Percentiles rank a stretch among this genome's conserved stretches.
Conservation (phyloP, 2,329 filamentous ascomycete species). For the Chrysoporthe cubensis region DNA sequence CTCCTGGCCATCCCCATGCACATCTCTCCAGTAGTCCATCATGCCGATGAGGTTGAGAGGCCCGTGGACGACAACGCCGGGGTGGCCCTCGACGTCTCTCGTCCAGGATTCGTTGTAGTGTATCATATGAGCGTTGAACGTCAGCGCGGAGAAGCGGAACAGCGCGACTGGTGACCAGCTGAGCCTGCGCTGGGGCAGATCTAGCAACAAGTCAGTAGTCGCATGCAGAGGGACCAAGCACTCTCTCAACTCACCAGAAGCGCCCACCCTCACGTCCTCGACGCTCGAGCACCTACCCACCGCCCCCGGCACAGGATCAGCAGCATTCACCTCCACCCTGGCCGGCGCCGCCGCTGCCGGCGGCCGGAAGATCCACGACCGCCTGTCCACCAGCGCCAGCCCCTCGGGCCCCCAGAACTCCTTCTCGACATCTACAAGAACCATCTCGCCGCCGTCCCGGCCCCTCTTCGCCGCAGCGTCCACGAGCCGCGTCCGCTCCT, state of each 20-base stretch:
- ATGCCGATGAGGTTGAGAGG: constrained; percentile 77
- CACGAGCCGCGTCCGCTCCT: constrained; percentile 35
- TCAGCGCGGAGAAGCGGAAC: constrained; percentile 83
- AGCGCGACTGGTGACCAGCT: constrained; percentile 57
- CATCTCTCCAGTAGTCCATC: constrained; percentile 67
- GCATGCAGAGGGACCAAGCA: neutral
- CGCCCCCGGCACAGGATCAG: neutral
- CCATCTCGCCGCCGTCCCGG: constrained; percentile 61
- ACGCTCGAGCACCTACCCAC: constrained; percentile 10
- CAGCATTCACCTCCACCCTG: constrained; percentile 4
- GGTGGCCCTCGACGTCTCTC: constrained; percentile 68
- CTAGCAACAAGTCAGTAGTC: constrained; percentile 2
- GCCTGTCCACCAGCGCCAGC: constrained; percentile 56
- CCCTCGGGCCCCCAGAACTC: constrained; percentile 56
- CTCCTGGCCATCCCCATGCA: constrained; percentile 41
- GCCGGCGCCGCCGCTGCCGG: constrained; percentile 9
- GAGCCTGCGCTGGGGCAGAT: constrained; percentile 35
- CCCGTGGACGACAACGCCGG: constrained; percentile 76
- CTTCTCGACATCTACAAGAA: constrained; percentile 68
- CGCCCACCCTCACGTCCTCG: constrained; percentile 18
- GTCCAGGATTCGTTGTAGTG: constrained; percentile 76
- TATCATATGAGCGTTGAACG: constrained; percentile 85
- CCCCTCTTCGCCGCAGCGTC: constrained; percentile 55
- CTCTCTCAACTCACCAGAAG: constrained; percentile 18
- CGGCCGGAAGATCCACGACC: constrained; percentile 40